Base-by-base conservation (phyloP, 106 monocot genomes). In the Allium cepa region DNA sequence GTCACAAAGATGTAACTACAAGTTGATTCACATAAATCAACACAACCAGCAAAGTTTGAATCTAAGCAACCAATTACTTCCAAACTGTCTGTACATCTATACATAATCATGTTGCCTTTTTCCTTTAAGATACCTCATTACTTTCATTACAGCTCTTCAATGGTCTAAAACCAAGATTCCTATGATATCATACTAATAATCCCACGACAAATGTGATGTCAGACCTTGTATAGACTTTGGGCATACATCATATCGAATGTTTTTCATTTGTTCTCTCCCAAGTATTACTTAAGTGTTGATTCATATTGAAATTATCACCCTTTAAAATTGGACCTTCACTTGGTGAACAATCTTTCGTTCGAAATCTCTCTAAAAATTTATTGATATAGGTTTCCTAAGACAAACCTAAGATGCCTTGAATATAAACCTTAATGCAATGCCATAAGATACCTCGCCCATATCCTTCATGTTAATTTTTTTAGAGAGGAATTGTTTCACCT, bases 81-180 rank as follows among this genome's bases (percentile, higher is more conserved):
- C 10, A 66, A 51, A 4, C 52, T 47, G 9, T 66, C 10, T 8
- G 50, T 48, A 3, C 47, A 9, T 66, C 66, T 66, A 17, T 66
- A 66, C 50, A 36, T 58, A 59, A 70, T 57, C 70, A 8, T 70
- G 69, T 56, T 56, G 12, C 57, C 56, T 69, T 69, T 69, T 69
- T 56, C 11, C 69, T 69, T 69, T 22, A 52, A 68, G 67, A 53
- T 68, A 68, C 67, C 50, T 57, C 55, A 69, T 8, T 13, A 69
- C 56, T 14, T 70, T 70, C 10, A 58, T 70, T 56, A 14, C 56
- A 69, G 8, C 67, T 47, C 47, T 69, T 56, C 56, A 69, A 46
- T 55, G 52, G 27, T 69, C 55, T 0, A n/a, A 69, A 36, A n/a
- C n/a, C 69, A 22, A 53, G 46, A 49, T 69, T 57, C 15, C 45